phyloP scores from a whole-genome alignment of 2,329 filamentous ascomycete species.

The Pezicula neosporulosa region DNA sequence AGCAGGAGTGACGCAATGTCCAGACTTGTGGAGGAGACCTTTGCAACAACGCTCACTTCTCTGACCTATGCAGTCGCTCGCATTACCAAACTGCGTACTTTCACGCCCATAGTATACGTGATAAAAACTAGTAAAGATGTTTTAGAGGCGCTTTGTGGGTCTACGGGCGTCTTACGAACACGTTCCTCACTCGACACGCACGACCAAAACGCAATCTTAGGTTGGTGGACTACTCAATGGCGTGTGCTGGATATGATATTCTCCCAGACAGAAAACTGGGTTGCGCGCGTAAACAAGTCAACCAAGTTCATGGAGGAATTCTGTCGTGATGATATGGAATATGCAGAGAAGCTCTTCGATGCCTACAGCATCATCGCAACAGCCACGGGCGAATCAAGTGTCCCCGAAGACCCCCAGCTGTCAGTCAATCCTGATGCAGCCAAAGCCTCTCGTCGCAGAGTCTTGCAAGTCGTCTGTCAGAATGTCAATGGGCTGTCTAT shows the following conservation, averaged over 20 bases:
- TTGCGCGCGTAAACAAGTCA: slow-evolving; percentile 51
- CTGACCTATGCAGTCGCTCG: slow-evolving; percentile 39
- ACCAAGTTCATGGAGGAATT: slow-evolving; percentile 77
- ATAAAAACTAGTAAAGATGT: slow-evolving; percentile 56
- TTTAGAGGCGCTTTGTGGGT: slow-evolving; percentile 52
- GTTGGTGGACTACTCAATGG: slow-evolving; percentile 87
- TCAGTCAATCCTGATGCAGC: slow-evolving; percentile 23
- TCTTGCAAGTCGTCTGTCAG: slow-evolving; percentile 62
- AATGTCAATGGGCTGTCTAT: slow-evolving; percentile 70
- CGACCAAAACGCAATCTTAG: slow-evolving; percentile 43
- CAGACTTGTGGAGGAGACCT: slow-evolving; percentile 41
- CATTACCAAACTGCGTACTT: slow-evolving; percentile 43
- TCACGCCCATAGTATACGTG: slow-evolving; percentile 54
- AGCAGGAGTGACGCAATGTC: slow-evolving; percentile 47
- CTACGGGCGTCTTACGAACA: slow-evolving; percentile 43
- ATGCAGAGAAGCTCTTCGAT: slow-evolving; percentile 80
- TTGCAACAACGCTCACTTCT: slow-evolving; percentile 39
- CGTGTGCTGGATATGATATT: slow-evolving; percentile 77
- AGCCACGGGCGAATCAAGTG: slow-evolving; percentile 35
- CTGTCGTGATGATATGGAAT: slow-evolving; percentile 91
- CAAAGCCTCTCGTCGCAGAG: slow-evolving; percentile 40
- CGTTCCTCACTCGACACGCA: slow-evolving; percentile 15
- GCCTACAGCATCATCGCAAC: slow-evolving; percentile 77
- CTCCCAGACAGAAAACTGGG: slow-evolving; percentile 80
- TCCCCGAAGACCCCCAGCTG: slow-evolving; percentile 24